Evolutionary conservation across 179 eudicot genomes (phyloP), one percentile per base, ranked within the genome.

Genomic region (Beta lomatogona): DNA sequence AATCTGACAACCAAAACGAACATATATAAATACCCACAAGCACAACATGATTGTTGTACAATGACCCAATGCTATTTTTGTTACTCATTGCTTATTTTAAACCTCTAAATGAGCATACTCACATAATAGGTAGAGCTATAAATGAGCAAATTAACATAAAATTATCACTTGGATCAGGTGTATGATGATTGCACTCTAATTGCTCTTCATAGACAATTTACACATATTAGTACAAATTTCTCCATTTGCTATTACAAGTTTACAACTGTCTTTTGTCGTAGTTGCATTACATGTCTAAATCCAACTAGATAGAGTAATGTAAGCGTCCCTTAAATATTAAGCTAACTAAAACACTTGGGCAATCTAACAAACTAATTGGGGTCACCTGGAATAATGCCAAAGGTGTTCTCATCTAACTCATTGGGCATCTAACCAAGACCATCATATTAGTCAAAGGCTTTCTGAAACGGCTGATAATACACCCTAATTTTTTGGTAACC

Each of bases 361-460:
- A 75, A 75, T 81, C 79, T 53, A 81, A 19, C 45, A 15, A 45
- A 31, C 64, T 31, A 74, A 53, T 60, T 31, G 54, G 46, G 44
- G 54, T 74, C 73, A 80, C 78, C n/a, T 74, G 31, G 41, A 53
- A 65, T 52, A 54, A 48, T 16, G 74, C 72, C 79, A 63, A 65
- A n/a, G 15, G 19, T 9, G 6, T 5, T 19, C 19, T n/a, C 14
- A 70, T 18, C 45, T 19, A 28, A 31, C n/a, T 57, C 22, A 55
- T 69, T 25, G 84, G 80, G 76, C 69, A 58, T n/a, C 76, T 60
- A 75, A 77, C 71, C 61, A 46, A 57, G 85, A 73, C 70, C 82
- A 83, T 59, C 82, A 83, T 59, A 71, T 76, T 15, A 69, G 76
- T 76, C 64, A 66, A 74, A 65, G 63, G 66, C 41, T 48, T 74